Evolutionary conservation across 768 basidiomycete genomes (phyloP), one percentile per base, ranked within the genome.

Genomic region (Tubosaeta brunneosetosa): DNA sequence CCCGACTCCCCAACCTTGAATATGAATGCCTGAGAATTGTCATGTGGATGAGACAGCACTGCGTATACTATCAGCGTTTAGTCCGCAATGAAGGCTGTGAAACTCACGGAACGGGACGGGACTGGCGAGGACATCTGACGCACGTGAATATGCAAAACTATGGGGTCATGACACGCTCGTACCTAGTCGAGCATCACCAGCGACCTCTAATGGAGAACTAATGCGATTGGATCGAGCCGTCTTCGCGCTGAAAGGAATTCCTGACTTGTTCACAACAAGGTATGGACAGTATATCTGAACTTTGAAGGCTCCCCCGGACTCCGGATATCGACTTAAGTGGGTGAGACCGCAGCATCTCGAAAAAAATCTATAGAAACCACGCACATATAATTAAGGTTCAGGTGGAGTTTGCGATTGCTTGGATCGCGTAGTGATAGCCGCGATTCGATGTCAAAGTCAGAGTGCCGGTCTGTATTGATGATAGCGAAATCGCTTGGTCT

Each of bases 401-500:
- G 75, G 59, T 88, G 80, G 48, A 98, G 72, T 65, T 89, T 93
- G 44, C 88, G 78, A 49, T 84, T 86, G 36, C 75, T 73, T 48
- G 78, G 71, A 68, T 98, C 97, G 4, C 83, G 78, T 43, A 98
- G 69, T 6, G 78, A 79, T 44, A 98, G 70, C 33, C 74, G 78
- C 47, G 76, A 80, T 68, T 94, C 97, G 50, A 83, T 77, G 54
- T 87, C 88, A 57, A 93, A 92, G 69, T 94, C 94, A 3, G 93
- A 88, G 50, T 91, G 83, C 27, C 84, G 85, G 65, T 97, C 93
- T 14, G 91, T 91, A 64, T 93, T 97, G 71, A 99, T 94, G 69
- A 99, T 97, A 3, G 93, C 88, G 61, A 97, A 99, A 53, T 98
- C 94, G 66, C 94, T 95, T 14, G 92, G 87, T 62, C 88, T 88